phyloP scores from a whole-genome alignment of 257 asterid species.

The Petunia secreta region DNA sequence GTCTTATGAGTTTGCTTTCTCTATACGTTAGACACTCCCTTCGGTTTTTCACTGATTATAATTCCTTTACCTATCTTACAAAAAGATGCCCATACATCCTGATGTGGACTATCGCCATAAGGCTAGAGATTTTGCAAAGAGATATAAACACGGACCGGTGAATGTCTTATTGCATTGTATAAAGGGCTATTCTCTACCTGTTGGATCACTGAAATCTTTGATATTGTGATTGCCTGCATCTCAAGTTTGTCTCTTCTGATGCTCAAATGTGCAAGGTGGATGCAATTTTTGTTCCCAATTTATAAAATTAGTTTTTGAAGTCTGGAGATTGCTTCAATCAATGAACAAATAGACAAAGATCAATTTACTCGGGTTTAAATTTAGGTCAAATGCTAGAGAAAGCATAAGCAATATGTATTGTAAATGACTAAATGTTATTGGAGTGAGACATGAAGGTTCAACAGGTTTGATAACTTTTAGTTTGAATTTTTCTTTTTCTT shows the following conservation, averaged over 20 bases:
- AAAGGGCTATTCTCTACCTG: background rate
- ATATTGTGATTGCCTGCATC: background rate
- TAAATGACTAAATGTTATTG: background rate
- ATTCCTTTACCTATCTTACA: no score
- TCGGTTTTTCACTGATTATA: no score
- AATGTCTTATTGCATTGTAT: background rate
- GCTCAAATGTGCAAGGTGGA: background rate
- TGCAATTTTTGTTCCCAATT: background rate
- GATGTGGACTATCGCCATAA: no score
- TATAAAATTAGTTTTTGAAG: background rate
- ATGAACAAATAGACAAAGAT: background rate
- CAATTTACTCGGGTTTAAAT: background rate
- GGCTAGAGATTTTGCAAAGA: no score
- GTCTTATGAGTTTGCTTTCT: background rate
- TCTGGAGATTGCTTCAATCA: background rate
- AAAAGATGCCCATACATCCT: no score
- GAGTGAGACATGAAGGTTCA: background rate
- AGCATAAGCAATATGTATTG: background rate
- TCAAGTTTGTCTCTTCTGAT: background rate
- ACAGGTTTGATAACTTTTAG: background rate
- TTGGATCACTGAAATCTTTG: background rate
- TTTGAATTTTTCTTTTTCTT: background rate
- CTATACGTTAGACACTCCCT: no score
- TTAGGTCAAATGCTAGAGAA: background rate
- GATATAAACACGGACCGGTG: background rate